phyloP scores from a whole-genome alignment of 2,329 filamentous ascomycete species.

The Ascosphaera aggregata region DNA sequence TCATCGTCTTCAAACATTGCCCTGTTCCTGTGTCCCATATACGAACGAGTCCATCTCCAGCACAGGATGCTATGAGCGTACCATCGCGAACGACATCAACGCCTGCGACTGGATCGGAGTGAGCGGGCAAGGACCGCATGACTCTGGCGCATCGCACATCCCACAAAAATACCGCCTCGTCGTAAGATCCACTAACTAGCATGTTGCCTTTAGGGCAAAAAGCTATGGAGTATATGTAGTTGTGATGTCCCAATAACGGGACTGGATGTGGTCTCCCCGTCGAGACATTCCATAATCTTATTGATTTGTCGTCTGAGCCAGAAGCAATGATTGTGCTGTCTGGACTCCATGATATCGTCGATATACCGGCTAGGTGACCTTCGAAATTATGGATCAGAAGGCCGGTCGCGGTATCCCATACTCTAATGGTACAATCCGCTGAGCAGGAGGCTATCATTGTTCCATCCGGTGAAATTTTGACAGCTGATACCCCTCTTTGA shows the following conservation, averaged over 20 bases:
- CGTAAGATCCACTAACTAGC: conserved; percentile 81
- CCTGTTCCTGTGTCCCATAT: conserved; percentile 94
- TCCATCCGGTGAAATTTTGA: conserved; percentile 79
- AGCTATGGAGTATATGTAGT: conserved; percentile 82
- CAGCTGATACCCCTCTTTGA: conserved; percentile 53
- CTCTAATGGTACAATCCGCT: conserved; percentile 72
- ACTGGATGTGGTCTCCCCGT: conserved; percentile 35
- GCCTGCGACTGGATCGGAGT: conserved; percentile 81
- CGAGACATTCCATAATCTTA: conserved; percentile 63
- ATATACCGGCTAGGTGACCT: conserved; percentile 81
- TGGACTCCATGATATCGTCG: conserved; percentile 81
- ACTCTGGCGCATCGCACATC: conserved; percentile 70
- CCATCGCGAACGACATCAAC: conserved; percentile 88
- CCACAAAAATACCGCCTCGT: conserved; percentile 94
- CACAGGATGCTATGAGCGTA: conserved; percentile 76
- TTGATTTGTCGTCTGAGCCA: conserved; percentile 88
- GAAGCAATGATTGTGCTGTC: conserved; percentile 73
- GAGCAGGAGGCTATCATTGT: conserved; percentile 75
- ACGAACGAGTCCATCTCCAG: conserved; percentile 72
- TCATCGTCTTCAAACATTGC: conserved; percentile 80
- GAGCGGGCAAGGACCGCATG: conserved; percentile 80
- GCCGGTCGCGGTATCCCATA: conserved; percentile 66
- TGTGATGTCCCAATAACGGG: conserved; percentile 66
- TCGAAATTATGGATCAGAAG: conserved; percentile 69
- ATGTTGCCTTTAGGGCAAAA: conserved; percentile 99